These are phyloP conservation scores for Cladorrhinum sp. DNA, from an alignment of 2,329 filamentous ascomycete species.

Conservation along the genomic window DNA sequence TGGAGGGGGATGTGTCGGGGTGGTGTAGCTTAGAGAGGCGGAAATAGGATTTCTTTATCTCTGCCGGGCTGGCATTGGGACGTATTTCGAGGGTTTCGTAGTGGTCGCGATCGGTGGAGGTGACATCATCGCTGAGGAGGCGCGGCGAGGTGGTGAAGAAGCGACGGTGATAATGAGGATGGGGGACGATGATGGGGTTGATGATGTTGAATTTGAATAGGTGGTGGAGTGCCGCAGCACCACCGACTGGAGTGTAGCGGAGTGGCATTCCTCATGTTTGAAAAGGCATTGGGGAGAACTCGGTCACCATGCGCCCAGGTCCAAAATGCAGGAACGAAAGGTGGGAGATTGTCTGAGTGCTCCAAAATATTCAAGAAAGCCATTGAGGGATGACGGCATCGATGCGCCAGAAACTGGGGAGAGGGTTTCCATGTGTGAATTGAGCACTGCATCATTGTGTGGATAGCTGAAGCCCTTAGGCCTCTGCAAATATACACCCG, in stretches of 20 bases:
- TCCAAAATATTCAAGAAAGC: neutral
- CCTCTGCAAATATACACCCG: neutral
- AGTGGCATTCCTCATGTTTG: constrained; percentile 63
- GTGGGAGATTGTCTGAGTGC: neutral
- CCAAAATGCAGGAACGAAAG: neutral
- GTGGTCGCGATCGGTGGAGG: constrained; percentile 53
- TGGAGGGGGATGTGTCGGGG: constrained; percentile 75
- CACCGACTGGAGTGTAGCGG: constrained; percentile 35
- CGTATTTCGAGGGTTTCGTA: constrained; percentile 80
- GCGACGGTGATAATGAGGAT: neutral
- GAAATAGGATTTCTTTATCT: constrained; percentile 96
- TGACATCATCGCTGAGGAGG: constrained; percentile 27
- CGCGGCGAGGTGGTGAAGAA: constrained; percentile 35
- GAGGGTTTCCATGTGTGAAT: neutral
- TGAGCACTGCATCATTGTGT: neutral
- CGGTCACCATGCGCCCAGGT: neutral
- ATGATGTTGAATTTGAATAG: neutral
- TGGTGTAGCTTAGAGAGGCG: constrained; percentile 86
- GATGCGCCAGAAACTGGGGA: constrained; percentile 2
- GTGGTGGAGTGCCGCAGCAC: constrained; percentile 21
- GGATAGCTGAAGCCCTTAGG: neutral
- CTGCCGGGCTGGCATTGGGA: constrained; percentile 63
- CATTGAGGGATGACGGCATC: constrained; percentile 20
- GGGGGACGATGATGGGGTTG: neutral
- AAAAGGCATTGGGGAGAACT: neutral